These are phyloP conservation scores for Vigna nakashimae DNA, from an alignment of 306 rosid genomes.

Conservation along the genomic window DNA sequence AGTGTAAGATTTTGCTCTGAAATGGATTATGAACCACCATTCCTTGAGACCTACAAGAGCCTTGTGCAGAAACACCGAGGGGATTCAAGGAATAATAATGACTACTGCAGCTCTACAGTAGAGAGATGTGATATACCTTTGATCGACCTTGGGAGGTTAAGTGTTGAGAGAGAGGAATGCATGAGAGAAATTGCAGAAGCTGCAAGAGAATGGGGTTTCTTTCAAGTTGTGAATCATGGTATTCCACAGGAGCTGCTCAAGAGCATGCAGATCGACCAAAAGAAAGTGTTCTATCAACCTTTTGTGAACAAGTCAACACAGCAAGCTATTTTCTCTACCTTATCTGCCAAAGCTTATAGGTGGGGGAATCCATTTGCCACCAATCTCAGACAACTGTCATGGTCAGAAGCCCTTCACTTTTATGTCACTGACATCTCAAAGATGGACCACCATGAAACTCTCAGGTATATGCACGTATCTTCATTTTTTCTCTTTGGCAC, in stretches of 20 bases:
- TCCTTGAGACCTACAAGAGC: constrained; percentile 56
- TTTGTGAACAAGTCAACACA: constrained; percentile 52
- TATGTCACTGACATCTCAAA: constrained; percentile 53
- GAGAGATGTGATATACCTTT: constrained; percentile 62
- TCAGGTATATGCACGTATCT: constrained; percentile 55
- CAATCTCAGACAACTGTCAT: constrained; percentile 61
- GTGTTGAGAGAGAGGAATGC: constrained; percentile 57
- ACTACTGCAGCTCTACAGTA: not conserved
- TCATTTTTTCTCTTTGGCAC: not conserved
- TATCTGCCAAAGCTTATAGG: constrained; percentile 55
- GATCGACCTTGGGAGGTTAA: constrained; percentile 59
- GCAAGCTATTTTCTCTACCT: constrained; percentile 36
- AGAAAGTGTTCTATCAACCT: constrained; percentile 63
- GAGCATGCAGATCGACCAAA: constrained; percentile 58
- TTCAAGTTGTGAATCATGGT: constrained; percentile 76
- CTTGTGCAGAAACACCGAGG: constrained; percentile 35
- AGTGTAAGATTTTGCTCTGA: not conserved
- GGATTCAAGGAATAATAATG: constrained; percentile 25
- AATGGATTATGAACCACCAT: constrained; percentile 79
- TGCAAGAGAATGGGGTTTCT: constrained; percentile 74
- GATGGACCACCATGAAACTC: constrained; percentile 46
- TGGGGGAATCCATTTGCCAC: constrained; percentile 80
- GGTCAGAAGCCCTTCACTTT: constrained; percentile 89
- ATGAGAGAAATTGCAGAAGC: constrained; percentile 61
- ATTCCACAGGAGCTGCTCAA: constrained; percentile 54